A percentile compares a stretch with the other conserved stretches of the same genome.
phyloP scores from a whole-genome alignment of 225 moss, liverwort and hornwort genomes.

The Physcomitrium patens region DNA sequence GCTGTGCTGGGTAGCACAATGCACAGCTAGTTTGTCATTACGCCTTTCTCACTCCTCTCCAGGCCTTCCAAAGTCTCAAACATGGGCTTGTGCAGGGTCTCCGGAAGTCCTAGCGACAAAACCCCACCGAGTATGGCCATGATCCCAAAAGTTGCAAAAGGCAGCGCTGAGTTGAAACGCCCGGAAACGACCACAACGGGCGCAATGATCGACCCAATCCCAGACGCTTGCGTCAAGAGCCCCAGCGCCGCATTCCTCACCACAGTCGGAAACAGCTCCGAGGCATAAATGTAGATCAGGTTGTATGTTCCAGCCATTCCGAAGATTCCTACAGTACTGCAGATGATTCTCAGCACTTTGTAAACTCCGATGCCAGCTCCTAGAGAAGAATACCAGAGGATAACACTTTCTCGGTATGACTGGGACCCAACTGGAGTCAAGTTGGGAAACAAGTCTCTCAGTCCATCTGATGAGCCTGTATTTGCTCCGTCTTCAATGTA shows the following conservation, averaged over 20 bases:
- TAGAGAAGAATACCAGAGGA: neutral
- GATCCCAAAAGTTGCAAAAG: conserved; percentile 63
- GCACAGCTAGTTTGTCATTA: too few species aligned
- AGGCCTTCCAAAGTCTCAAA: conserved; percentile 78
- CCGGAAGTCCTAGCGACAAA: conserved; percentile 61
- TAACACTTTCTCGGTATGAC: neutral
- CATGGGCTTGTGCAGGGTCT: conserved; percentile 66
- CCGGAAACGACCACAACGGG: conserved; percentile 62
- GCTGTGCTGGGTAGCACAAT: too few species aligned
- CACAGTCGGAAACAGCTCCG: conserved; percentile 86
- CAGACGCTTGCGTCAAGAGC: conserved; percentile 61
- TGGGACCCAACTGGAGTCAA: conserved; percentile 11
- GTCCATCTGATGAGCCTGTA: neutral
- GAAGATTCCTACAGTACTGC: conserved; percentile 69
- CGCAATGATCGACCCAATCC: conserved; percentile 69
- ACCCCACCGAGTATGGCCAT: conserved; percentile 54
- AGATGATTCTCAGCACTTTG: conserved; percentile 48
- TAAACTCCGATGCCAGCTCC: neutral
- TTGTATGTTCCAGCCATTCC: conserved; percentile 81
- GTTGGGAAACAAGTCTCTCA: neutral
- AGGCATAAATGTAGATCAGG: conserved; percentile 71
- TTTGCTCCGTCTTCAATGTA: conserved; percentile 26
- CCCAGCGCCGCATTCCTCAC: conserved; percentile 85
- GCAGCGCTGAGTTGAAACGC: conserved; percentile 47
- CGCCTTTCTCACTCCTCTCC: conserved; percentile 38